phyloP scores from a whole-genome alignment of 2,329 filamentous ascomycete genomes.

The Phyllosticta paracitricarpa region DNA sequence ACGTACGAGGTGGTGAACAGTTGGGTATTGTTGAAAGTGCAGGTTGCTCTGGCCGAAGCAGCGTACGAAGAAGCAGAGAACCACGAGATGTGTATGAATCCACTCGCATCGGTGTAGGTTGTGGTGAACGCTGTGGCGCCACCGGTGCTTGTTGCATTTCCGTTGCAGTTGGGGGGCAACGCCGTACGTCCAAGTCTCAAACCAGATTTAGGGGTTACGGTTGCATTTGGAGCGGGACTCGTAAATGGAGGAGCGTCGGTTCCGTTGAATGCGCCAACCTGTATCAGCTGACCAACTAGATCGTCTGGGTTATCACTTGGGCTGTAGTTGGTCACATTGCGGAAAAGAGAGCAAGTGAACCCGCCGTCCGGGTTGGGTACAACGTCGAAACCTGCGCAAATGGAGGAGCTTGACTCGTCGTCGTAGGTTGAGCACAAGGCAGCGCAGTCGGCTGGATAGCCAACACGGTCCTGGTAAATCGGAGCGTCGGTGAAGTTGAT shows the following conservation, averaged over 20 bases:
- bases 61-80: background rate
- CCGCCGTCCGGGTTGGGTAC: background rate
- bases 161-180: background rate
- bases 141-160: background rate
- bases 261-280: background rate
- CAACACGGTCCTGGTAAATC: background rate
- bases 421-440: slow-evolving; percentile 5
- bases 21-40: slow-evolving; percentile 8
- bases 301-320: background rate
- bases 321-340: background rate
- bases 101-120: background rate
- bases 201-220: background rate
- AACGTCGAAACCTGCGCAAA: slow-evolving; percentile 5
- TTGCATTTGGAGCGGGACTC: background rate
- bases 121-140: slow-evolving; percentile 5
- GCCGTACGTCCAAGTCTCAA: background rate
- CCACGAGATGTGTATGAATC: slow-evolving; percentile 3
- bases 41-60: background rate
- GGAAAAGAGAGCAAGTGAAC: slow-evolving; percentile 2
- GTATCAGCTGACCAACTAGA: background rate
- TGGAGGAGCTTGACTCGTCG: background rate
- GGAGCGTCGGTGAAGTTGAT: background rate
- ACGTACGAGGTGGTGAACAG: slow-evolving; percentile 1
- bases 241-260: background rate
- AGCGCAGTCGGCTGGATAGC: slow-evolving; percentile 3